phyloP scores from a whole-genome alignment of 2,329 filamentous ascomycete species.

The Phaeosphaeriaceae sp. region DNA sequence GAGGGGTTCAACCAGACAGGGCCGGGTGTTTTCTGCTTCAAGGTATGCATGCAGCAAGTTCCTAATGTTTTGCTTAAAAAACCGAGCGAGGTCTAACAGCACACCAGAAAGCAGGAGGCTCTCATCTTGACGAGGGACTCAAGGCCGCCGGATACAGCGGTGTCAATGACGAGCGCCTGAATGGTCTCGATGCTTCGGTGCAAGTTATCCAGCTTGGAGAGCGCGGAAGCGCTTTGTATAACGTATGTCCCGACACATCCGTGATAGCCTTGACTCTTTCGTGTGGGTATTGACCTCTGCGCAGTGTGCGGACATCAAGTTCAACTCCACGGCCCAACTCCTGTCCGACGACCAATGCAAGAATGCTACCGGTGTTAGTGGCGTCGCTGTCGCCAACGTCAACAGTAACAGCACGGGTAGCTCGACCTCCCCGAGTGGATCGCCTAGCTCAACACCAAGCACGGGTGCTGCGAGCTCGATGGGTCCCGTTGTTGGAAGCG shows the following conservation, averaged over 20 bases:
- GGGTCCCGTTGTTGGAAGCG: conserved; percentile 24
- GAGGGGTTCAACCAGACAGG: conserved; percentile 58
- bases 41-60: conserved; percentile 15
- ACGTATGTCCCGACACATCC: conserved; percentile 27
- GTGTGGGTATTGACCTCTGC: conserved; percentile 10
- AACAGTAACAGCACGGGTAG: neutral
- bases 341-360: conserved; percentile 48
- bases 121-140: conserved; percentile 32
- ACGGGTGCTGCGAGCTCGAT: conserved; percentile 21
- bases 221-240: conserved; percentile 54
- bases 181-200: conserved; percentile 53
- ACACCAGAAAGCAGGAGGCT: conserved; percentile 33
- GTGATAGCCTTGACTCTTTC: too few relatives aligned
- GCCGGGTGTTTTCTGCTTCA: conserved; percentile 57
- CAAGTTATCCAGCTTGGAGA: conserved; percentile 56
- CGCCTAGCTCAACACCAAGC: conserved; percentile 7
- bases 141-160: conserved; percentile 33
- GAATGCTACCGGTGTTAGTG: conserved; percentile 52
- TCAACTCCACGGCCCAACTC: conserved; percentile 48
- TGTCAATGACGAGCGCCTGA: conserved; percentile 26
- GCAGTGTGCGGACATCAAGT: conserved; percentile 56
- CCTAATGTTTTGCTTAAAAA: too few relatives aligned
- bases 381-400: conserved; percentile 36
- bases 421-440: neutral
- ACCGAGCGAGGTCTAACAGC: neutral